Conservation (phyloP, 495 filamentous ascomycete genomes). For the Letharia columbiana region DNA sequence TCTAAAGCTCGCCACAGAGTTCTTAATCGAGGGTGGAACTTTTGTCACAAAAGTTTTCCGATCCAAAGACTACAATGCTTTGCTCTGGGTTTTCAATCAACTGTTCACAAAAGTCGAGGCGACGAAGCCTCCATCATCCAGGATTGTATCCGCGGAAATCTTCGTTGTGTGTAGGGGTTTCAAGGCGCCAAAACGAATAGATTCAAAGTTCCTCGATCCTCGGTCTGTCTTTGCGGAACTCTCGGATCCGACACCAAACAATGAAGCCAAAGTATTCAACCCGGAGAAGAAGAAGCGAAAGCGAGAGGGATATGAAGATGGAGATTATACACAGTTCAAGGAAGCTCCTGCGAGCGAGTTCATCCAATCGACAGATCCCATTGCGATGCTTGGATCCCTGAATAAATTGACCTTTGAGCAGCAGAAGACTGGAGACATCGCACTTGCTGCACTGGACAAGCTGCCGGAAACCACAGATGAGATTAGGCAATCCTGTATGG, state of each 20-base stretch:
- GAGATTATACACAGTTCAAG: slow-evolving; percentile 87
- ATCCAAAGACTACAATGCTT: slow-evolving; percentile 92
- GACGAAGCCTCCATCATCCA: slow-evolving; percentile 90
- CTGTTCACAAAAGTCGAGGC: slow-evolving; percentile 90
- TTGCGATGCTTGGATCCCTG: slow-evolving; percentile 82
- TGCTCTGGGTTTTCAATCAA: slow-evolving; percentile 98
- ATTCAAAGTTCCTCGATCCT: slow-evolving; percentile 87
- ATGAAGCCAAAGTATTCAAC: slow-evolving; percentile 96
- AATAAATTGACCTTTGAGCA: slow-evolving; percentile 80
- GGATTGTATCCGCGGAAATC: slow-evolving; percentile 95
- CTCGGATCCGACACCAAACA: slow-evolving; percentile 80
- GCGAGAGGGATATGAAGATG: slow-evolving; percentile 94
- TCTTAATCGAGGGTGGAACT: slow-evolving; percentile 77
- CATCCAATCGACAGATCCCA: slow-evolving; percentile 88
- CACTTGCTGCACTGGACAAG: slow-evolving; percentile 74
- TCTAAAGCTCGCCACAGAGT: slow-evolving; percentile 89
- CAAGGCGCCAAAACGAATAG: slow-evolving; percentile 86
- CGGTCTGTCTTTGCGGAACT: slow-evolving; percentile 90
- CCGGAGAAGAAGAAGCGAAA: slow-evolving; percentile 95
- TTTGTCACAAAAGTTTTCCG: slow-evolving; percentile 98
- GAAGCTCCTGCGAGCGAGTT: slow-evolving; percentile 83
- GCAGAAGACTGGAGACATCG: slow-evolving; percentile 68
- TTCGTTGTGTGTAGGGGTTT: slow-evolving; percentile 94
- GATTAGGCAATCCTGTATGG: slow-evolving; percentile 72
- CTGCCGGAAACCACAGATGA: slow-evolving; percentile 91